These are phyloP conservation scores for Suillus cothurnatus DNA, from an alignment of 768 basidiomycete species.

Conservation along the genomic window DNA sequence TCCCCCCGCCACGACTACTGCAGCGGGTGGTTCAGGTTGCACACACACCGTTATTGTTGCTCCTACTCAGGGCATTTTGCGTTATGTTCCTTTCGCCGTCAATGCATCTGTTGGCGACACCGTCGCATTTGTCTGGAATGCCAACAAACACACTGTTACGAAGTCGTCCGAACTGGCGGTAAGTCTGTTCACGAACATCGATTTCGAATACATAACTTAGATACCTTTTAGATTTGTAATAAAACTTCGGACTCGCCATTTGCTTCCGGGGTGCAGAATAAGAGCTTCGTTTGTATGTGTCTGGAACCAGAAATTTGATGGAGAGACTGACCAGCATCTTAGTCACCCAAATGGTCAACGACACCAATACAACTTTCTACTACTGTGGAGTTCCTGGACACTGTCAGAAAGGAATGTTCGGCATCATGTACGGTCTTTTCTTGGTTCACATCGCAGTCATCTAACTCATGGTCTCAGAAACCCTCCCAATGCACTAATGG, in stretches of 20 bases:
- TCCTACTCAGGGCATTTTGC: conserved; percentile 73
- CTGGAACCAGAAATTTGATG: not conserved
- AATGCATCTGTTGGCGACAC: conserved; percentile 81
- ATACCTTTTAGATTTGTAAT: conserved; percentile 60
- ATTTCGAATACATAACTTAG: not conserved
- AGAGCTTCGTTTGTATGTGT: conserved; percentile 61
- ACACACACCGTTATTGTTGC: conserved; percentile 80
- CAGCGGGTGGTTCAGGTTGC: conserved; percentile 47
- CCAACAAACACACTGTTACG: conserved; percentile 82
- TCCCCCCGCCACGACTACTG: conserved; percentile 25
- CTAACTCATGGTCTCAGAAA: conserved; percentile 41
- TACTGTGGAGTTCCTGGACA: conserved; percentile 72
- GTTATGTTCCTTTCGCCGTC: conserved; percentile 73
- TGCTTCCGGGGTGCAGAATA: conserved; percentile 64
- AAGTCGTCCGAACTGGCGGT: conserved; percentile 61
- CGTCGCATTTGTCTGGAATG: conserved; percentile 75
- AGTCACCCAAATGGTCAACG: conserved; percentile 74
- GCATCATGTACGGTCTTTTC: conserved; percentile 54
- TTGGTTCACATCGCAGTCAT: not conserved
- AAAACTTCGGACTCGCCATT: conserved; percentile 60
- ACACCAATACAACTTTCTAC: conserved; percentile 73
- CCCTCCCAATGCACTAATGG: conserved; percentile 51
- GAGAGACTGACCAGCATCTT: conserved; percentile 25
- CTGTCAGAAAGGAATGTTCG: conserved; percentile 86
- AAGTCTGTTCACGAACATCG: not conserved